phyloP scores from a whole-genome alignment of 2,329 filamentous ascomycete genomes.

The Talaromyces funiculosus region DNA sequence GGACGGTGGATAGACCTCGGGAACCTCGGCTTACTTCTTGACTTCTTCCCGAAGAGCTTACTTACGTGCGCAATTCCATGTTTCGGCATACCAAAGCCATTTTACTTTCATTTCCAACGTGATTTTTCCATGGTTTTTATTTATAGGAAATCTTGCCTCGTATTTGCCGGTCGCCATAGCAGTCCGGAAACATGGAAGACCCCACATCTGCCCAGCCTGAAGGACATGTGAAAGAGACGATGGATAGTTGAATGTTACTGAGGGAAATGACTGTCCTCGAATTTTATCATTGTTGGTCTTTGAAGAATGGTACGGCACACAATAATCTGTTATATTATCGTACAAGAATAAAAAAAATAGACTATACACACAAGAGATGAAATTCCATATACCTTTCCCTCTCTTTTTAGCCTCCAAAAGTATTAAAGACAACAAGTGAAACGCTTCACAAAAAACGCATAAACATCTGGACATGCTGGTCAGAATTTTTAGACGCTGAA shows the following conservation, averaged over 20 bases:
- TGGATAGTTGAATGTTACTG: neutral
- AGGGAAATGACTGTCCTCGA: neutral
- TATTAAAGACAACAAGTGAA: neutral
- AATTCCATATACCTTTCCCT: slow-evolving; percentile 6
- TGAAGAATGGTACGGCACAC: neutral
- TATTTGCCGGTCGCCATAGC: neutral
- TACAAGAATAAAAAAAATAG: slow-evolving; percentile 8
- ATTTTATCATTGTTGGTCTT: neutral
- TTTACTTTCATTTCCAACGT: neutral
- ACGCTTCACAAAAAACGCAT: slow-evolving; percentile 4
- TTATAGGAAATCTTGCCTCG: neutral
- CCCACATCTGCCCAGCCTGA: neutral
- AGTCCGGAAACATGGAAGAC: neutral
- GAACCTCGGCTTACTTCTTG: neutral
- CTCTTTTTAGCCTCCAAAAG: slow-evolving; percentile 8
- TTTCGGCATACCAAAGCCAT: neutral
- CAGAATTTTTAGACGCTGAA: neutral
- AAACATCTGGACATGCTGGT: neutral
- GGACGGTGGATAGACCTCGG: neutral
- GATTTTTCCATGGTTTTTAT: neutral
- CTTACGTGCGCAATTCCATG: neutral
- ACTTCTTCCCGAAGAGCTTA: neutral
- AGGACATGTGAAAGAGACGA: neutral
- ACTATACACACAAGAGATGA: neutral
- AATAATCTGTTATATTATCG: slow-evolving; percentile 3